Conservation (phyloP, 148 eudicot species). For the Rhododendron griersonianum region DNA sequence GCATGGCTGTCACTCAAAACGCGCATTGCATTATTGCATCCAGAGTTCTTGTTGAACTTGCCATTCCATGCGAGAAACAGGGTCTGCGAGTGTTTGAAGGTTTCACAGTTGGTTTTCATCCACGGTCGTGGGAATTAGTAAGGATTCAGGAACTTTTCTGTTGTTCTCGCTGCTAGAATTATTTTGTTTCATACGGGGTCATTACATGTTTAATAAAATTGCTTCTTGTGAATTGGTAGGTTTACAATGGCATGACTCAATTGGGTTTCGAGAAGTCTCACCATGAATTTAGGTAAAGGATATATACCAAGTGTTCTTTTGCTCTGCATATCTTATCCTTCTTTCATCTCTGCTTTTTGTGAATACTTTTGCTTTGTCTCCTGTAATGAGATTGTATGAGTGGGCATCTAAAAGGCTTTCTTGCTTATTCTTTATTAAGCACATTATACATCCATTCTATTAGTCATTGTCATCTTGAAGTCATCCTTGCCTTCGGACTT, state of each 20-base stretch:
- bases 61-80: slow-evolving; percentile 83
- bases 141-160: slow-evolving; percentile 10
- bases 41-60: slow-evolving; percentile 86
- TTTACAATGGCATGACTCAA: slow-evolving; percentile 90
- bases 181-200: not conserved
- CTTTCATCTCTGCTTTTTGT: not conserved
- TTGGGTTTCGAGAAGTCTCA: slow-evolving; percentile 70
- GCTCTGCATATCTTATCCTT: not conserved
- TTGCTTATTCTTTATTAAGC: not conserved
- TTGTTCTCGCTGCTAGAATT: not conserved
- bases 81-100: slow-evolving; percentile 84
- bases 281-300: slow-evolving; percentile 61
- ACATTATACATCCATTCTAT: not conserved
- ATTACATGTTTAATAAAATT: slow-evolving; percentile 3
- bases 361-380: not conserved
- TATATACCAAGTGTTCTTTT: slow-evolving; percentile 2
- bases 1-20: slow-evolving; percentile 6
- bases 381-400: not conserved
- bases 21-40: slow-evolving; percentile 10
- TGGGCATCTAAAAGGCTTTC: not conserved
- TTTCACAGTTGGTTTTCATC: slow-evolving; percentile 90
- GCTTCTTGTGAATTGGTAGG: slow-evolving; percentile 37
- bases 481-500: not conserved
- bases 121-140: slow-evolving; percentile 90
- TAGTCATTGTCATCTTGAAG: not conserved